These are phyloP conservation scores for Spergularia azorica DNA, from an alignment of 179 eudicot species.

Conservation along the genomic window DNA sequence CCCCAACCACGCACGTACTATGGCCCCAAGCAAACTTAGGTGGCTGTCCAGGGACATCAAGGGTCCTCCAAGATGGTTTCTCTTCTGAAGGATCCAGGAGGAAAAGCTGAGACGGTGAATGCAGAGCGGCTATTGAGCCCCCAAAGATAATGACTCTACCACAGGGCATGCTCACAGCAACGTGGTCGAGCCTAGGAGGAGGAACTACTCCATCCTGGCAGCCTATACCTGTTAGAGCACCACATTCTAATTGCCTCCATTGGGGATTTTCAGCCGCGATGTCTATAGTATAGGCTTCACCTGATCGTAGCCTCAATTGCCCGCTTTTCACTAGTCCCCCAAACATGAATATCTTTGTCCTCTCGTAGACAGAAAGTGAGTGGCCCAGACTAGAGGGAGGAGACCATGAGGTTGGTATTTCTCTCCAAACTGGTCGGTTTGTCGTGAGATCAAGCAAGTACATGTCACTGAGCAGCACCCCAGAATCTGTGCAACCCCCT, in stretches of 20 bases:
- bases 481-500: slow-evolving; percentile 87
- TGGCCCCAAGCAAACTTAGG: slow-evolving; percentile 93
- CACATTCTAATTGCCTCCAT: slow-evolving; percentile 71
- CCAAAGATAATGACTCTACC: slow-evolving; percentile 79
- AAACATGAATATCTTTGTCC: slow-evolving; percentile 77
- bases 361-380: slow-evolving; percentile 74
- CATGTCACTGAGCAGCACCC: slow-evolving; percentile 76
- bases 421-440: slow-evolving; percentile 71
- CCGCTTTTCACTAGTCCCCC: slow-evolving; percentile 90
- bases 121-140: slow-evolving; percentile 72
- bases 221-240: slow-evolving; percentile 50
- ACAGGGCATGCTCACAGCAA: slow-evolving; percentile 83
- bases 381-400: slow-evolving; percentile 89
- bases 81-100: slow-evolving; percentile 76
- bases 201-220: slow-evolving; percentile 59
- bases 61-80: slow-evolving; percentile 75
- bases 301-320: slow-evolving; percentile 62
- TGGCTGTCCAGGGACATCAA: slow-evolving; percentile 76
- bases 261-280: slow-evolving; percentile 56
- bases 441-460: slow-evolving; percentile 61
- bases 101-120: slow-evolving; percentile 80
- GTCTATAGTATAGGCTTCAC: slow-evolving; percentile 74
- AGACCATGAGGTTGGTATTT: slow-evolving; percentile 63
- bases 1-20: slow-evolving; percentile 81
- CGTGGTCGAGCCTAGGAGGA: slow-evolving; percentile 83